A percentile compares a stretch with the other conserved stretches of the same genome.
These are phyloP conservation scores for Wilhelminamyces savonicus DNA, from an alignment of 805 yeast genomes.

Conservation along the genomic window DNA sequence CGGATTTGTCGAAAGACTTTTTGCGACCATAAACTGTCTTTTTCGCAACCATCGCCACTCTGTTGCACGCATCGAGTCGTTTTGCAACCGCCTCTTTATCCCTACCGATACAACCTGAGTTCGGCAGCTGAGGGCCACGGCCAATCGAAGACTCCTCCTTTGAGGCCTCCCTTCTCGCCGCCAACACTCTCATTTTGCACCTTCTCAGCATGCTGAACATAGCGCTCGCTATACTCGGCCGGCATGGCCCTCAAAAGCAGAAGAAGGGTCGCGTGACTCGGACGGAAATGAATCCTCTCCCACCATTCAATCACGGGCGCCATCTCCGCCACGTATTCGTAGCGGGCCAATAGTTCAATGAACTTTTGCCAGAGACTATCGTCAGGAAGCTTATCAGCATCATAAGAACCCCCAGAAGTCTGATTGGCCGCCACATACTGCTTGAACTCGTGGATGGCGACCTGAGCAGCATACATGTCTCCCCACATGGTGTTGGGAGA, in stretches of 20 bases:
- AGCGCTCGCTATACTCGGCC: slow-evolving; percentile 27
- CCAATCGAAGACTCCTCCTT: too few species aligned
- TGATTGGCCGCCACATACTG: slow-evolving; percentile 21
- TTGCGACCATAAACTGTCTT: too few species aligned
- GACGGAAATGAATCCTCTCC: slow-evolving; percentile 41
- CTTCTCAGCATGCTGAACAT: slow-evolving; percentile 28
- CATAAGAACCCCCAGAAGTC: slow-evolving; percentile 1
- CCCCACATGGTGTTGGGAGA: slow-evolving; percentile 37
- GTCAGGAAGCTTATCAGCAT: slow-evolving; percentile 31
- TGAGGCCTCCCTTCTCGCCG: too few species aligned
- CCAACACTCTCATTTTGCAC: slow-evolving; percentile 12
- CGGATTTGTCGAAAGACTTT: too few species aligned
- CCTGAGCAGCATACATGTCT: slow-evolving; percentile 47
- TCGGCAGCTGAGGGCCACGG: not conserved
- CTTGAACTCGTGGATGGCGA: slow-evolving; percentile 54
- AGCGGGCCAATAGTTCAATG: slow-evolving; percentile 42
- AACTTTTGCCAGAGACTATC: slow-evolving; percentile 47
- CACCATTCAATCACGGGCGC: slow-evolving; percentile 48
- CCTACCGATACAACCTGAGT: too few species aligned
- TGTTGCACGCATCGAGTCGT: too few species aligned
- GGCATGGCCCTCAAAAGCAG: slow-evolving; percentile 34
- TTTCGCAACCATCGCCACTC: too few species aligned
- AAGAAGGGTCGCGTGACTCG: slow-evolving; percentile 33
- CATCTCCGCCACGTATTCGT: slow-evolving; percentile 43
- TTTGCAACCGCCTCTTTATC: too few species aligned